These are phyloP conservation scores for Irineochytrium annulatum DNA, from an alignment of 192 early-diverging fungal genomes.

Conservation along the genomic window DNA sequence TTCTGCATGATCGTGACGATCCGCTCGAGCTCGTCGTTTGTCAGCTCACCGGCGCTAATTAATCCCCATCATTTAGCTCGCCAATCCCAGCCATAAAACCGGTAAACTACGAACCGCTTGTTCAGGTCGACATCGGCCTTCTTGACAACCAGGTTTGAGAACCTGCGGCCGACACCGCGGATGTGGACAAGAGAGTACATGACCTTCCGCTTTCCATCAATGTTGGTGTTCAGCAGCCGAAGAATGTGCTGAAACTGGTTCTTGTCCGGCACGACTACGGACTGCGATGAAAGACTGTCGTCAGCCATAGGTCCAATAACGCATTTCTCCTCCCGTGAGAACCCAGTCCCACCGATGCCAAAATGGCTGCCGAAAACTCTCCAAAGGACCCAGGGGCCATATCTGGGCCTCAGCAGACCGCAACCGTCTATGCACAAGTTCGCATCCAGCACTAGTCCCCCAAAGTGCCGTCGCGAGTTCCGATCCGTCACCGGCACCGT, in stretches of 20 bases:
- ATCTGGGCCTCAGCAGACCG: too few relatives aligned
- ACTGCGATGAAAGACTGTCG: too few relatives aligned
- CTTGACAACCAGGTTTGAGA: conserved; percentile 98
- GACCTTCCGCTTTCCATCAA: conserved; percentile 91
- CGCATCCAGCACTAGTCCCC: too few relatives aligned
- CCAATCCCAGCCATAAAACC: too few relatives aligned
- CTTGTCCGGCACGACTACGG: conserved; percentile 87
- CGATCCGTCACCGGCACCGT: too few relatives aligned
- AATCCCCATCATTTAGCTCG: neutral
- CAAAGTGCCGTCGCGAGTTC: too few relatives aligned
- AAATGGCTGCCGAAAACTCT: too few relatives aligned
- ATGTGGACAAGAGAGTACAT: conserved; percentile 95
- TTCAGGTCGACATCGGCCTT: conserved; percentile 97
- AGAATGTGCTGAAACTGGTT: conserved; percentile 95
- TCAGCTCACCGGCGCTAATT: conserved; percentile 90
- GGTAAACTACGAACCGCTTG: conserved; percentile 83
- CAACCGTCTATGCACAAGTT: too few relatives aligned
- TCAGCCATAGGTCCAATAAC: too few relatives aligned
- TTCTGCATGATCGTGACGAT: conserved; percentile 98
- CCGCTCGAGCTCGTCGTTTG: conserved; percentile 96
- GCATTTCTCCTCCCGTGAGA: too few relatives aligned
- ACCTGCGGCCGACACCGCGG: conserved; percentile 98
- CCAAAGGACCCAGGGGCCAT: too few relatives aligned
- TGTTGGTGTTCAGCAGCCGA: conserved; percentile 99
- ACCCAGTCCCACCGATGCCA: too few relatives aligned